A percentile compares a stretch with the other conserved stretches of the same genome.
phyloP scores from a whole-genome alignment of 306 rosid species.

The Lathyrus oleraceus region DNA sequence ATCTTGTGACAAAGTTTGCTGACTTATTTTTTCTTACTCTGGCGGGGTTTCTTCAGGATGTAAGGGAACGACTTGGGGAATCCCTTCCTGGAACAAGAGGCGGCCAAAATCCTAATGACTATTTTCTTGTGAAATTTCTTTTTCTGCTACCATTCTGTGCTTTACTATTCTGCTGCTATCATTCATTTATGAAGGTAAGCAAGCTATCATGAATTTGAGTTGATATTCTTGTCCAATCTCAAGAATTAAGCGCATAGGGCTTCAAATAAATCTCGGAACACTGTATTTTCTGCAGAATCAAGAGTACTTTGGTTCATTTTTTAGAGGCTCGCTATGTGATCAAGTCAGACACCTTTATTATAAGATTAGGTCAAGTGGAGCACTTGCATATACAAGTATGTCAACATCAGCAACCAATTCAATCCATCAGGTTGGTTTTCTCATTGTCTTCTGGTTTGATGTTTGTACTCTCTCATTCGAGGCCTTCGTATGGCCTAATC shows the following conservation, averaged over 20 bases:
- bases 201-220: constrained; percentile 34
- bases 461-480: constrained; percentile 20
- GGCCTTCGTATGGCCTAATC: constrained; percentile 21
- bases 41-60: constrained; percentile 63
- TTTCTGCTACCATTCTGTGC: constrained; percentile 70
- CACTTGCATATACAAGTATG: constrained; percentile 59
- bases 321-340: constrained; percentile 71
- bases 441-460: constrained; percentile 18
- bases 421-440: constrained; percentile 61
- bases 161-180: constrained; percentile 62
- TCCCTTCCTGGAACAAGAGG: constrained; percentile 92
- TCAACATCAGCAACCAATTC: constrained; percentile 53
- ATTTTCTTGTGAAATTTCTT: constrained; percentile 76
- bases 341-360: constrained; percentile 67
- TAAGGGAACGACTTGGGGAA: constrained; percentile 72
- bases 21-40: constrained; percentile 25
- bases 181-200: constrained; percentile 65
- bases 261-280: constrained; percentile 25
- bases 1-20: constrained; percentile 17
- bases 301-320: constrained; percentile 50
- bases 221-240: constrained; percentile 28
- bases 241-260: constrained; percentile 2
- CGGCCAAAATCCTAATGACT: constrained; percentile 80
- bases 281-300: constrained; percentile 56
- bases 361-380: constrained; percentile 69